Evolutionary conservation across 116 monocot genomes (phyloP).

Genomic region (Trichopus zeylanicus): DNA sequence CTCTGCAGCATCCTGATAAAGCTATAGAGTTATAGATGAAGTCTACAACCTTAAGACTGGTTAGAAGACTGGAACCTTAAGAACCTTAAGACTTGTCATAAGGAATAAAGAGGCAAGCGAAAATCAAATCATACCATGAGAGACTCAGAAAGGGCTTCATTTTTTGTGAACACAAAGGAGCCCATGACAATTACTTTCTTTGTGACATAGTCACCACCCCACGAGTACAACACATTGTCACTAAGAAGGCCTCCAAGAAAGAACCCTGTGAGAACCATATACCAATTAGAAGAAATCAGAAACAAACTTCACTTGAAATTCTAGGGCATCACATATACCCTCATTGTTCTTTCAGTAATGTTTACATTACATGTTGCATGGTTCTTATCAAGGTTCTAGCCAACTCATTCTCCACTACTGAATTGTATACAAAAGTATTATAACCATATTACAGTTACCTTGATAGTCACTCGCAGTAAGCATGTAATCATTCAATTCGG

Average conservation of each 20-base stretch:
- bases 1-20: constrained; percentile 61
- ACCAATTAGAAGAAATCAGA: neutral
- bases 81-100: neutral
- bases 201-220: constrained; percentile 44
- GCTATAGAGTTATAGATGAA: neutral
- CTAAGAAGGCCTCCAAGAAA: constrained; percentile 39
- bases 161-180: constrained; percentile 24
- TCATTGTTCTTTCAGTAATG: neutral
- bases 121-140: constrained; percentile 37
- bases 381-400: neutral
- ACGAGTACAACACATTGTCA: constrained; percentile 41
- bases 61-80: neutral
- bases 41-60: neutral
- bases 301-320: neutral
- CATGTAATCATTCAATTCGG: constrained; percentile 18
- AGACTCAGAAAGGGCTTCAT: constrained; percentile 40
- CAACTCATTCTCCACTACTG: neutral
- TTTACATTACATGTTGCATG: neutral
- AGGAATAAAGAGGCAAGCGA: too few species aligned
- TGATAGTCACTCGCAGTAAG: constrained; percentile 8
- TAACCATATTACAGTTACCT: constrained; percentile 13
- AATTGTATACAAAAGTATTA: neutral
- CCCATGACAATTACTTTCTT: constrained; percentile 69
- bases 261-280: constrained; percentile 23
- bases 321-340: neutral